Percentiles rank a stretch among this genome's conserved stretches.
Conservation (phyloP, 2,329 filamentous ascomycete genomes). For the Sporothrix variecibatus region DNA sequence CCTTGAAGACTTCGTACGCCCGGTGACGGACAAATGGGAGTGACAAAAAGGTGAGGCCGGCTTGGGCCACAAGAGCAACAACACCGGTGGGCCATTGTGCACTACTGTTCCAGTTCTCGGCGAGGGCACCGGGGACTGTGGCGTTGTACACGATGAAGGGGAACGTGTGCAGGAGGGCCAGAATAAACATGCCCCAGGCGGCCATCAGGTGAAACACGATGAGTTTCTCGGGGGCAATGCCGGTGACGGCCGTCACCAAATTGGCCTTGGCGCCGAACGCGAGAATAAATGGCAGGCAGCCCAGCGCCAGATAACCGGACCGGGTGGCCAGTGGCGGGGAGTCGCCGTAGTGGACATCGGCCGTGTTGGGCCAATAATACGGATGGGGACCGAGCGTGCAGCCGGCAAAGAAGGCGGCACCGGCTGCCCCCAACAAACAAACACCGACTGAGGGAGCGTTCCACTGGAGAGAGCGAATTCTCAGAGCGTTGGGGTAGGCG, state of each 20-base stretch:
- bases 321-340: slow-evolving; percentile 57
- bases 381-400: slow-evolving; percentile 53
- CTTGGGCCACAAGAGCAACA: slow-evolving; percentile 54
- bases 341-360: slow-evolving; percentile 45
- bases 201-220: slow-evolving; percentile 59
- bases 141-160: slow-evolving; percentile 59
- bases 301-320: slow-evolving; percentile 55
- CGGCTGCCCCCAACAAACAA: background rate
- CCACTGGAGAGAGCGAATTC: background rate
- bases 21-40: slow-evolving; percentile 51
- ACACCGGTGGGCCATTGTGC: slow-evolving; percentile 59
- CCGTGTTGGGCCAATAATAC: slow-evolving; percentile 57
- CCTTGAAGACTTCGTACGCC: slow-evolving; percentile 64
- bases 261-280: slow-evolving; percentile 56
- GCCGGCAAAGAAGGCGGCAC: slow-evolving; percentile 31
- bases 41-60: slow-evolving; percentile 58
- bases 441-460: slow-evolving; percentile 17
- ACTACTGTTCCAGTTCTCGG: slow-evolving; percentile 46
- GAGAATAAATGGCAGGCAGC: slow-evolving; percentile 40
- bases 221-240: slow-evolving; percentile 58
- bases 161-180: slow-evolving; percentile 60
- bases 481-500: background rate
- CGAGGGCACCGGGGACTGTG: slow-evolving; percentile 49
- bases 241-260: slow-evolving; percentile 55
- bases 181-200: slow-evolving; percentile 57